Evolutionary conservation across 2,329 filamentous ascomycete species (phyloP).

Genomic region (Neonectria faginata): DNA sequence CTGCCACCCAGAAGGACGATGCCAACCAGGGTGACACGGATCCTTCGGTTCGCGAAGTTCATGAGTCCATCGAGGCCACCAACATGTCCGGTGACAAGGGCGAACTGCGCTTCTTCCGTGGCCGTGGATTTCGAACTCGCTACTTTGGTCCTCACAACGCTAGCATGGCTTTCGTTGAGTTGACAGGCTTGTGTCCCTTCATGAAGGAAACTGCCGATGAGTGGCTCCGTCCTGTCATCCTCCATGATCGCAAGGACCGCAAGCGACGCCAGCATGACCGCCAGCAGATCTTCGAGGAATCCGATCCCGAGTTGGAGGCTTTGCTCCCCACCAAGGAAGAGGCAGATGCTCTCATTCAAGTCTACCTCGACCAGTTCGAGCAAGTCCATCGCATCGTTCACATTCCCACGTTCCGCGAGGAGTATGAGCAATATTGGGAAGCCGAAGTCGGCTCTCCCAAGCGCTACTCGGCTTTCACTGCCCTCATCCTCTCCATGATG

Average conservation of each 20-base stretch:
- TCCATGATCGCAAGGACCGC: slow-evolving; percentile 67
- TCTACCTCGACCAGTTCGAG: slow-evolving; percentile 67
- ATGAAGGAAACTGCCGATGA: slow-evolving; percentile 73
- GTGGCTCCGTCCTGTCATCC: slow-evolving; percentile 69
- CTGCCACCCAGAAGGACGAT: slow-evolving; percentile 59
- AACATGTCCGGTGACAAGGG: slow-evolving; percentile 59
- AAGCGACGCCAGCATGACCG: slow-evolving; percentile 64
- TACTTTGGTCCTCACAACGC: slow-evolving; percentile 72
- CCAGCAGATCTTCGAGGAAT: slow-evolving; percentile 60
- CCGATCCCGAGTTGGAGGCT: slow-evolving; percentile 63
- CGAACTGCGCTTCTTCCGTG: slow-evolving; percentile 68
- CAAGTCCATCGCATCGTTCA: slow-evolving; percentile 69
- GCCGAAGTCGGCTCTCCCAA: slow-evolving; percentile 52
- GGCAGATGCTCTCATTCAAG: slow-evolving; percentile 60
- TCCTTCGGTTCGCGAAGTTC: slow-evolving; percentile 51
- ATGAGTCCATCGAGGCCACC: slow-evolving; percentile 55
- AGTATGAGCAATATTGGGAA: slow-evolving; percentile 68
- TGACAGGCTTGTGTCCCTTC: slow-evolving; percentile 68
- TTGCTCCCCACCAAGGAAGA: slow-evolving; percentile 62
- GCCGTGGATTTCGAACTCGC: slow-evolving; percentile 69
- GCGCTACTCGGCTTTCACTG: slow-evolving; percentile 66
- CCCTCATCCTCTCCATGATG: slow-evolving; percentile 69
- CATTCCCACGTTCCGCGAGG: slow-evolving; percentile 67
- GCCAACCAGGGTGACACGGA: slow-evolving; percentile 49
- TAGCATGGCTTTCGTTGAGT: slow-evolving; percentile 69